These are phyloP conservation scores for Primulina eburnea DNA, from an alignment of 257 asterid genomes.

Conservation along the genomic window DNA sequence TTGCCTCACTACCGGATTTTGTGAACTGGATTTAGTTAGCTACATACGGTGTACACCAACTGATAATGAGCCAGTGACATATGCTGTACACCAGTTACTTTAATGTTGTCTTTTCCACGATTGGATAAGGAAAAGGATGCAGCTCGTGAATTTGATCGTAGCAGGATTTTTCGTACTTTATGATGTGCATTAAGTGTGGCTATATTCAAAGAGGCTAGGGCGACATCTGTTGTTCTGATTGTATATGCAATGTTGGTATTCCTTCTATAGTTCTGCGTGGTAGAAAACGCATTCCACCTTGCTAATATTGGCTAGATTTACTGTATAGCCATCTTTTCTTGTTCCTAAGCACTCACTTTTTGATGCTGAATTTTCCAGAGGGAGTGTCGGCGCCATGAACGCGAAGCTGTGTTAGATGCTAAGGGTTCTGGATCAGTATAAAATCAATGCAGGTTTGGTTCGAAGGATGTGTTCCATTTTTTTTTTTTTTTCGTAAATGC, in stretches of 20 bases:
- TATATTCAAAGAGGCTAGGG: neutral
- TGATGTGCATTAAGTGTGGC: neutral
- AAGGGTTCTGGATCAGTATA: constrained; percentile 39
- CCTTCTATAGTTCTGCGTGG: neutral
- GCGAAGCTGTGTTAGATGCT: constrained; percentile 43
- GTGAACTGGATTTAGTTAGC: neutral
- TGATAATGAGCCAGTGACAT: neutral
- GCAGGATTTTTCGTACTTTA: neutral
- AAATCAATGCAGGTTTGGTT: constrained; percentile 7
- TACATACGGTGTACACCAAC: neutral
- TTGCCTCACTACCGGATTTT: constrained; percentile 3
- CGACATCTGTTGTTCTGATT: neutral
- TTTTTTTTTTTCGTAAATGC: neutral
- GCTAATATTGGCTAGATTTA: neutral
- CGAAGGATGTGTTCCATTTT: constrained; percentile 15
- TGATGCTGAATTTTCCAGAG: constrained; percentile 49
- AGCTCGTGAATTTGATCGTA: neutral
- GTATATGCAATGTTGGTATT: neutral
- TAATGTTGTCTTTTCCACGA: neutral
- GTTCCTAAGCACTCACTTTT: neutral
- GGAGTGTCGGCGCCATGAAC: constrained; percentile 55
- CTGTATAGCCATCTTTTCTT: neutral
- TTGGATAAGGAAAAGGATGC: neutral
- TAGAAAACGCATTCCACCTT: neutral
- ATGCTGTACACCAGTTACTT: neutral